Evolutionary conservation across 768 basidiomycete species (phyloP).

Genomic region (Lentinus tigrinus): DNA sequence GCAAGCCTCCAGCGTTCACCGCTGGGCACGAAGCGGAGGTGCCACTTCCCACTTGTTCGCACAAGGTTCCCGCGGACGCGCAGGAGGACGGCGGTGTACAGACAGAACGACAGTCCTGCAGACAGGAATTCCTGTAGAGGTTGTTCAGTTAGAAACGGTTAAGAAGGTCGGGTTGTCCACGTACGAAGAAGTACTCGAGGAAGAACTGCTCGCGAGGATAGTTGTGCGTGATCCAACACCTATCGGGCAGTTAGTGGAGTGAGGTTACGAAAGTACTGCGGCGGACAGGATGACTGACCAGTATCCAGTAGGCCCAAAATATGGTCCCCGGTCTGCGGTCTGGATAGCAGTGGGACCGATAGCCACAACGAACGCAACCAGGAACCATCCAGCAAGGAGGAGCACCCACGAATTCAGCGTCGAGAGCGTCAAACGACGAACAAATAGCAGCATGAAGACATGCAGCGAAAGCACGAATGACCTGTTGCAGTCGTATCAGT

Average conservation of each 20-base stretch:
- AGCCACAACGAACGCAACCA: conserved; percentile 32
- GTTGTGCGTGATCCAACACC: conserved; percentile 45
- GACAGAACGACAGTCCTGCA: conserved; percentile 30
- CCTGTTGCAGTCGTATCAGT: conserved; percentile 16
- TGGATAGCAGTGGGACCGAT: conserved; percentile 40
- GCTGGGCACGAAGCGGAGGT: conserved; percentile 31
- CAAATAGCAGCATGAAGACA: conserved; percentile 40
- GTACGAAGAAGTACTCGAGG: conserved; percentile 46
- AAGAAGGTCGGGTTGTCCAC: conserved; percentile 6
- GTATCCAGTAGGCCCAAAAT: conserved; percentile 44
- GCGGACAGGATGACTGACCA: conserved; percentile 40
- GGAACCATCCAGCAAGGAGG: conserved; percentile 36
- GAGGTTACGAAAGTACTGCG: neutral
- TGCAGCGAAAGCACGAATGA: conserved; percentile 33
- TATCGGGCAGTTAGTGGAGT: conserved; percentile 3
- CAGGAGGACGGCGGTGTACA: conserved; percentile 35
- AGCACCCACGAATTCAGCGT: conserved; percentile 24
- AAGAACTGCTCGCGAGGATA: conserved; percentile 40
- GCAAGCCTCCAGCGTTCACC: conserved; percentile 33
- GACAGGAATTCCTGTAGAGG: conserved; percentile 33
- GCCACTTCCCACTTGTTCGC: conserved; percentile 26
- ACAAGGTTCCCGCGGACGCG: conserved; percentile 38
- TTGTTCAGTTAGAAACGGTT: neutral
- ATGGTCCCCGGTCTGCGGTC: conserved; percentile 34
- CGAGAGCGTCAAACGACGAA: conserved; percentile 24